A percentile compares a stretch with the other conserved stretches of the same genome.
Conservation (phyloP, 768 basidiomycete genomes). For the Phlegmacium glaucopus region DNA sequence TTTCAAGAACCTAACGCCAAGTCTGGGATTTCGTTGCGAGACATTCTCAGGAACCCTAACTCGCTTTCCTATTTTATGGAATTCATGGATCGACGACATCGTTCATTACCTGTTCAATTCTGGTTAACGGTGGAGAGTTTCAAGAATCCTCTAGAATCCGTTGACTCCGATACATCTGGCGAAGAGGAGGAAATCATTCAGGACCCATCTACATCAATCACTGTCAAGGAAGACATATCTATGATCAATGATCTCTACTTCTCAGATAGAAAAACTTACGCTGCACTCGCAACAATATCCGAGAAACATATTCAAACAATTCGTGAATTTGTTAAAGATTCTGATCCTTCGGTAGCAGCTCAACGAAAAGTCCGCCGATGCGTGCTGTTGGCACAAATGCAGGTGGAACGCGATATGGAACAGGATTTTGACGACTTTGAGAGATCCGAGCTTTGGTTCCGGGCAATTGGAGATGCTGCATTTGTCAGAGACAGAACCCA, state of each 20-base stretch:
- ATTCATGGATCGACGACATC: slow-evolving; percentile 90
- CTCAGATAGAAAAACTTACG: slow-evolving; percentile 51
- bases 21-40: slow-evolving; percentile 60
- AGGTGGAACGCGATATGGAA: slow-evolving; percentile 87
- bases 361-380: slow-evolving; percentile 66
- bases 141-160: slow-evolving; percentile 90
- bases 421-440: slow-evolving; percentile 90
- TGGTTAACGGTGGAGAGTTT: slow-evolving; percentile 98
- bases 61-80: slow-evolving; percentile 97
- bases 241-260: slow-evolving; percentile 92
- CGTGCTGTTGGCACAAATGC: slow-evolving; percentile 80
- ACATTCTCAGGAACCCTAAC: slow-evolving; percentile 83
- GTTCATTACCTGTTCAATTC: slow-evolving; percentile 88
- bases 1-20: slow-evolving; percentile 41
- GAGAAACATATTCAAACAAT: slow-evolving; percentile 71
- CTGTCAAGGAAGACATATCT: slow-evolving; percentile 80
- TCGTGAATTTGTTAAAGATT: slow-evolving; percentile 57
- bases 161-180: slow-evolving; percentile 69
- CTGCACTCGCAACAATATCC: slow-evolving; percentile 60
- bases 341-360: slow-evolving; percentile 36
- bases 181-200: slow-evolving; percentile 53
- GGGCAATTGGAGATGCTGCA: slow-evolving; percentile 73
- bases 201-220: slow-evolving; percentile 52
- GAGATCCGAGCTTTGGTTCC: slow-evolving; percentile 88
- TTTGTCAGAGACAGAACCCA: slow-evolving; percentile 24